Base-by-base conservation (phyloP, 352 stramenopile genomes). In the Elongisporangium undulatum region DNA sequence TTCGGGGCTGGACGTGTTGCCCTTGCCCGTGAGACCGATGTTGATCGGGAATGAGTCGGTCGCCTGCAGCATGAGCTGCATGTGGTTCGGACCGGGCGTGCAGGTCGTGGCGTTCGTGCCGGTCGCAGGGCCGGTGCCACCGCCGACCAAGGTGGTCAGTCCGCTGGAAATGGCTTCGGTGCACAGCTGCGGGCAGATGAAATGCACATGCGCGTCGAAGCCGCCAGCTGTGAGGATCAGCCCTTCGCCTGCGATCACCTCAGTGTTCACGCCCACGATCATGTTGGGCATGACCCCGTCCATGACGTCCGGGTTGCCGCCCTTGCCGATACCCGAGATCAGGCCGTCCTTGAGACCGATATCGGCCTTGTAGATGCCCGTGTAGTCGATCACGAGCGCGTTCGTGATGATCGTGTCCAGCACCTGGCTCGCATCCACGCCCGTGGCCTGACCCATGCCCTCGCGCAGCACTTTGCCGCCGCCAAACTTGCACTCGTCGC, bases 401-500 rank as follows among this genome's bases (percentile, higher is more conserved):
- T 99, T 99, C 51, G 95, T 99, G 76, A 99, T 98, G 61, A 99
- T 96, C 20, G 80, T 92, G 70, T 99, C 96, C 49, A 99, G 74
- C 10, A 89, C 87, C n/a, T 87, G 62, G 38, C 49, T 51, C 0
- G 75, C 56, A 10, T 60, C 67, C 20, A 73, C 66, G 1, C 83
- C 82, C 16, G 77, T 80, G 6, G 82, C 77, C 56, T 90, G 79
- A 2, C 85, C 85, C 82, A 92, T 92, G 13, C 85, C 85, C 75
- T 94, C 85, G 21, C 85, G 82, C 26, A 93, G 61, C 34, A 95
- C 87, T 61, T 99, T 99, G 23, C 96, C 96, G 41, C 96, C 96
- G 53, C 96, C 96, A 79, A 99, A 99, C 77, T 98, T 98, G 72
- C 82, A 91, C 53, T 92, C 74, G 62, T 95, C 87, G 50, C 74